A percentile compares a stretch with the other conserved stretches of the same genome.
phyloP scores from a whole-genome alignment of 805 yeast species.

The Wickerhamomyces bovis region DNA sequence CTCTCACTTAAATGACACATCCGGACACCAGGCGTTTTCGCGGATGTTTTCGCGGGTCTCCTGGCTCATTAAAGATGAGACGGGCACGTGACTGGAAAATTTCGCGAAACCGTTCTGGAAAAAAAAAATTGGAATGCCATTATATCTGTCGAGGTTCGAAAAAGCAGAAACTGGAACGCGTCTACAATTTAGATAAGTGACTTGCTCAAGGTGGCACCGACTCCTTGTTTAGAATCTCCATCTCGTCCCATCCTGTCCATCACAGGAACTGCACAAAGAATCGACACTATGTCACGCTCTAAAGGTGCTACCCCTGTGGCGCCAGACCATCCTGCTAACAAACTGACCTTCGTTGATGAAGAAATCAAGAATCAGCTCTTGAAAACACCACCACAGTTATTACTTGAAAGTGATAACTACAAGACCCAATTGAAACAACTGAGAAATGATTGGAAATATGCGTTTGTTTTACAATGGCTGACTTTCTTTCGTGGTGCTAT shows the following conservation, averaged over 20 bases:
- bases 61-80: background rate
- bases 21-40: background rate
- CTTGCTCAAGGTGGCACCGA: too few relatives aligned
- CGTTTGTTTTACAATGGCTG: constrained; percentile 49
- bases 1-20: background rate
- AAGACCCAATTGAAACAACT: constrained; percentile 24
- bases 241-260: too few relatives aligned
- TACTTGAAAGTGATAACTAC: constrained; percentile 35
- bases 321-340: constrained; percentile 23
- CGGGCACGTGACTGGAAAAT: too few relatives aligned
- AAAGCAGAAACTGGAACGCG: background rate
- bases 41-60: background rate
- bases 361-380: constrained; percentile 31
- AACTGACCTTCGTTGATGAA: constrained; percentile 21
- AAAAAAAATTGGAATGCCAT: background rate
- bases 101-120: background rate
- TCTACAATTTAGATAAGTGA: background rate
- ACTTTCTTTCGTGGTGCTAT: constrained; percentile 46
- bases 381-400: constrained; percentile 33
- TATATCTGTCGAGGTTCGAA: background rate
- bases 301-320: constrained; percentile 16
- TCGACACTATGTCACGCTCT: constrained; percentile 19
- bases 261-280: too few relatives aligned
- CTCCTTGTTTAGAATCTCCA: too few relatives aligned
- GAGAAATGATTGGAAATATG: constrained; percentile 32